A percentile compares a stretch with the other conserved stretches of the same genome.
phyloP scores from a whole-genome alignment of 495 filamentous ascomycete species.

The Aspergillus bridgeri region DNA sequence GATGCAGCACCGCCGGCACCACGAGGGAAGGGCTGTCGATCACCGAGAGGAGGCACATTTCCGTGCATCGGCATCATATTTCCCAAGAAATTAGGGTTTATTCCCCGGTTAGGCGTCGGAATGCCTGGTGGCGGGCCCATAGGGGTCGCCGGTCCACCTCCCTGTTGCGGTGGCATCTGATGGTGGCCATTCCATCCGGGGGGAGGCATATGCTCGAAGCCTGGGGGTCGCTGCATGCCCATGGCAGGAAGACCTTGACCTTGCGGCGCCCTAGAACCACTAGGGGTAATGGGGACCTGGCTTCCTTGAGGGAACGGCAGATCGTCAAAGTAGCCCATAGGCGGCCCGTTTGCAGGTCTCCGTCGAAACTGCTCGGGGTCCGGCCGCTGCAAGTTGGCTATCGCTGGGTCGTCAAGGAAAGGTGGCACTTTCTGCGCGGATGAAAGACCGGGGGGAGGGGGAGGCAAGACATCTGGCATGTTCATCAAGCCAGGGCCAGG shows the following conservation, averaged over 20 bases:
- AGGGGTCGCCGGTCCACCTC: slow-evolving; percentile 32
- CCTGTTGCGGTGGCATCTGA: slow-evolving; percentile 36
- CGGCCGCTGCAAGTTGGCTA: slow-evolving; percentile 46
- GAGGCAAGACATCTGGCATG: slow-evolving; percentile 45
- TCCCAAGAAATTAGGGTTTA: slow-evolving; percentile 40
- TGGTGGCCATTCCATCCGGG: slow-evolving; percentile 38
- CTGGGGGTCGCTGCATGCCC: slow-evolving; percentile 47
- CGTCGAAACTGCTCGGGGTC: slow-evolving; percentile 43
- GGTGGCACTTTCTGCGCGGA: slow-evolving; percentile 36
- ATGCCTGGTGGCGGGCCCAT: slow-evolving; percentile 48
- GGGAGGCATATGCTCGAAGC: slow-evolving; percentile 46
- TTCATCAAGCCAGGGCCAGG: slow-evolving; percentile 37
- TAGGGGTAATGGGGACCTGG: slow-evolving; percentile 37
- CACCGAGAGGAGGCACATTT: slow-evolving; percentile 30
- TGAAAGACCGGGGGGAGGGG: slow-evolving; percentile 38
- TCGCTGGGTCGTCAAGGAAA: slow-evolving; percentile 47
- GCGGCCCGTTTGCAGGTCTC: slow-evolving; percentile 37
- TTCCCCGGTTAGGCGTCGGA: slow-evolving; percentile 35
- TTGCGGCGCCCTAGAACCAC: slow-evolving; percentile 33
- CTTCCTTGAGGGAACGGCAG: slow-evolving; percentile 36
- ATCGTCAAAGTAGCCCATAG: slow-evolving; percentile 47
- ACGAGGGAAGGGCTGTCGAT: slow-evolving; percentile 41
- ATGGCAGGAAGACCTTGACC: slow-evolving; percentile 35
- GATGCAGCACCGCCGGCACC: slow-evolving; percentile 22
- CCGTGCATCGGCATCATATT: slow-evolving; percentile 47